Percentiles rank a stretch among this genome's conserved stretches.
These are phyloP conservation scores for Pleurotus citrinopileatus DNA, from an alignment of 768 basidiomycete genomes.

Conservation along the genomic window DNA sequence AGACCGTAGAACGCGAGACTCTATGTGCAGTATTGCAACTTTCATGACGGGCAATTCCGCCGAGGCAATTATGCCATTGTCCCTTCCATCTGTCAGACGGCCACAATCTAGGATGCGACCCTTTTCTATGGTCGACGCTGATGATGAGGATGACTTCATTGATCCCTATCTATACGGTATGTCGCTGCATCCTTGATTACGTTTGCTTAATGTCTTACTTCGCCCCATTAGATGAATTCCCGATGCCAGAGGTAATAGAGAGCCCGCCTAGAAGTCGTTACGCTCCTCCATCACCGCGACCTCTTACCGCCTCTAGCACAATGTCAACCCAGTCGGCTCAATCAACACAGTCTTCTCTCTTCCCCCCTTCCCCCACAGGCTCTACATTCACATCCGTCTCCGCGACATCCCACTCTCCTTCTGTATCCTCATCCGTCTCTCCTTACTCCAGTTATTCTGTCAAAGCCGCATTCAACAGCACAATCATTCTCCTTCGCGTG, in stretches of 20 bases:
- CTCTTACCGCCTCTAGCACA: slow-evolving; percentile 30
- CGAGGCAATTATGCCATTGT: slow-evolving; percentile 52
- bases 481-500: slow-evolving; percentile 61
- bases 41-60: slow-evolving; percentile 56
- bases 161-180: slow-evolving; percentile 33
- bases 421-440: slow-evolving; percentile 21
- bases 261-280: slow-evolving; percentile 3
- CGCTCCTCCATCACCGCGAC: background rate
- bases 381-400: slow-evolving; percentile 22
- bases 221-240: slow-evolving; percentile 37
- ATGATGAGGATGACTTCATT: slow-evolving; percentile 32
- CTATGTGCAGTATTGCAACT: slow-evolving; percentile 54
- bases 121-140: slow-evolving; percentile 38
- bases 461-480: slow-evolving; percentile 62
- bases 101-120: slow-evolving; percentile 30
- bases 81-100: slow-evolving; percentile 9
- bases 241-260: slow-evolving; percentile 14
- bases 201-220: slow-evolving; percentile 9
- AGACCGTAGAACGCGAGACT: slow-evolving; percentile 18
- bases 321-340: slow-evolving; percentile 13
- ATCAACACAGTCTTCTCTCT: slow-evolving; percentile 12
- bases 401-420: slow-evolving; percentile 26
- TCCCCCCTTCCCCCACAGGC: slow-evolving; percentile 20
- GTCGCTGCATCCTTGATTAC: slow-evolving; percentile 9
- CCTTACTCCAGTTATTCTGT: slow-evolving; percentile 37